These are phyloP conservation scores for Ophiorrhiza pumila DNA, from an alignment of 257 asterid genomes.

Conservation along the genomic window DNA sequence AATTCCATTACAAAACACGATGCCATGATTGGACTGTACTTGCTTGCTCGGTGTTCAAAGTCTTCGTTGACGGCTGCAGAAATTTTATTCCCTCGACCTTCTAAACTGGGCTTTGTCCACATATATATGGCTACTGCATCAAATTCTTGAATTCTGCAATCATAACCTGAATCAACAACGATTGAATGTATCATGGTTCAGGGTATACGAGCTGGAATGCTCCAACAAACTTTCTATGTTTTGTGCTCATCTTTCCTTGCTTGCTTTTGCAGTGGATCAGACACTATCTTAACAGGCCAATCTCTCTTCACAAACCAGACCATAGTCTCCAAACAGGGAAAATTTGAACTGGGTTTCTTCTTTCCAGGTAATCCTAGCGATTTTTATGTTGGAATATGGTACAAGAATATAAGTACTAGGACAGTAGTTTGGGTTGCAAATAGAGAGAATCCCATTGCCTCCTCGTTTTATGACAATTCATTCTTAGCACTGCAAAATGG, in stretches of 20 bases:
- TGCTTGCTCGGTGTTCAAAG: too few species aligned
- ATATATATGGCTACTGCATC: too few species aligned
- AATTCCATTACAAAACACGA: too few species aligned
- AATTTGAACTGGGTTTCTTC: conserved; percentile 8
- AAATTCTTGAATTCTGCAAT: background rate
- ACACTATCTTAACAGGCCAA: conserved; percentile 24
- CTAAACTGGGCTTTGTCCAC: too few species aligned
- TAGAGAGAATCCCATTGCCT: too few species aligned
- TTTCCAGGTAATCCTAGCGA: background rate
- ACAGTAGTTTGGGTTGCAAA: too few species aligned
- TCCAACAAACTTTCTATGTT: background rate
- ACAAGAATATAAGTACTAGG: background rate
- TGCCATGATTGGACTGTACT: too few species aligned
- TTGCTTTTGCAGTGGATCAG: conserved; percentile 19
- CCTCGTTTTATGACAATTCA: background rate
- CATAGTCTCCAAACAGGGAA: conserved; percentile 27
- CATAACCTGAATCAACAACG: background rate
- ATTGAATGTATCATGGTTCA: background rate
- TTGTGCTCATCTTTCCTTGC: background rate
- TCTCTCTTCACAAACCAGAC: conserved; percentile 24
- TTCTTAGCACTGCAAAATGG: background rate
- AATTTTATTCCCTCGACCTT: background rate
- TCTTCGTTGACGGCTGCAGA: background rate
- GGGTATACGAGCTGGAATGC: background rate
- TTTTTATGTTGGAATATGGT: background rate